phyloP scores from a whole-genome alignment of 495 filamentous ascomycete genomes.

The Talaromyces nanjingensis region DNA sequence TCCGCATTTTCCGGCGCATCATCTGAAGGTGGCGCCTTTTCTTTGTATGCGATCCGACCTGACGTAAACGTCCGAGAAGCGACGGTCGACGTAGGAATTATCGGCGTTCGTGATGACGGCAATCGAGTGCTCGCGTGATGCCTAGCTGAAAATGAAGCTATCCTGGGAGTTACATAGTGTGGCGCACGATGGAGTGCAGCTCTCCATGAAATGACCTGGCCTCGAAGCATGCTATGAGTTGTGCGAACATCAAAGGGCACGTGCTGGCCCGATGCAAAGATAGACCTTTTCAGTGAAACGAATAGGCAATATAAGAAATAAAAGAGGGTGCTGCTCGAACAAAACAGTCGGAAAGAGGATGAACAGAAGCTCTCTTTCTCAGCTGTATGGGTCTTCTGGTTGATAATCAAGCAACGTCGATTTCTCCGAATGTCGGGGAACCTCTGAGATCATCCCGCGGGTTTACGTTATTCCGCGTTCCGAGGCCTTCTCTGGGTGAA shows the following conservation, averaged over 20 bases:
- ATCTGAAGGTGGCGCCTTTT: constrained; percentile 35
- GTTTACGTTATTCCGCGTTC: constrained; percentile 6
- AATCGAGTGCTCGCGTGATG: constrained; percentile 33
- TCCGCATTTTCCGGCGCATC: constrained; percentile 29
- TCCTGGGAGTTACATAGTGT: constrained; percentile 28
- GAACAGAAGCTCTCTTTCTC: neutral
- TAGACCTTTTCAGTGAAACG: neutral
- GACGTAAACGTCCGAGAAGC: constrained; percentile 35
- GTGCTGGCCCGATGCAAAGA: neutral
- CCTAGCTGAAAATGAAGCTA: constrained; percentile 27
- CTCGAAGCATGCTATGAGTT: constrained; percentile 44
- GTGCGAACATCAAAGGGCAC: constrained; percentile 5
- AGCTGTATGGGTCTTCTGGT: neutral
- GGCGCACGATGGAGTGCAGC: constrained; percentile 42
- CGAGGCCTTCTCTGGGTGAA: constrained; percentile 6
- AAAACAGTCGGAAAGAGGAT: neutral
- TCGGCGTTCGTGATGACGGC: constrained; percentile 14
- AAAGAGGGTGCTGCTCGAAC: neutral
- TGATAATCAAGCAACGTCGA: constrained; percentile 4
- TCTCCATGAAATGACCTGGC: constrained; percentile 50
- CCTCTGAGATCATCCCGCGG: constrained; percentile 10
- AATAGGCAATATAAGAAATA: neutral
- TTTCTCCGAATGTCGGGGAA: constrained; percentile 11
- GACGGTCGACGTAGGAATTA: constrained; percentile 8
- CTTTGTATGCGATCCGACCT: constrained; percentile 33